Base-by-base conservation (phyloP, 495 filamentous ascomycete species). In the Physcia stellaris region DNA sequence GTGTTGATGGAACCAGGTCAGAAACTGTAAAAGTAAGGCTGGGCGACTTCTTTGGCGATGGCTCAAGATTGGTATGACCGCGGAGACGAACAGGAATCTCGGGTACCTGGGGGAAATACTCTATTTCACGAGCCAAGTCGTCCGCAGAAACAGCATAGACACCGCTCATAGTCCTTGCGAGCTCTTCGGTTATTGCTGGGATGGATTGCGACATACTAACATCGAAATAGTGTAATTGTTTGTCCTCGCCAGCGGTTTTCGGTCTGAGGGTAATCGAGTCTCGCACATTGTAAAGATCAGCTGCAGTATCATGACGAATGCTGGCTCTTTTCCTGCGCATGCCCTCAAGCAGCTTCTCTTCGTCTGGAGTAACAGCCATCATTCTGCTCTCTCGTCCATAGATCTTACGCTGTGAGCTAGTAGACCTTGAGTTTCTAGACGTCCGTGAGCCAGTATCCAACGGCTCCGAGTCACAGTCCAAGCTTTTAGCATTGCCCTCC, bases 351-450 rank as follows among this genome's bases (percentile, higher is more conserved):
- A 94, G 62, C 52, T 80, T 73, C 51, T 86, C 79, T 53, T 94
- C 86, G 56, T 93, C 83, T 36, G 74, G 68, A 0, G 84, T 93
- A 34, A 93, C 84, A 1, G 81, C 79, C 72, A 94, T 90, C 27
- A 90, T 63, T 26, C 77, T 76, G 35, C 73, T 79, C 11, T 41
- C 38, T 16, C 40, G 43, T 10, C 32, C 34, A 18, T 19, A 32
- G 10, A 26, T 26, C 6, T 31, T 42, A 21, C 30, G 30, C 17
- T 41, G 38, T 24, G 18, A 42, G 35, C 28, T 27, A 41, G 20
- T 36, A n/a, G n/a, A 37, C 26, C 20, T 19, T 17, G 41, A 24
- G 23, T 38, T 49, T 27, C 45, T 42, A 24, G 44, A 41, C 37
- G 39, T 45, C n/a, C n/a, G n/a, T n/a, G n/a, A n/a, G n/a, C n/a